Evolutionary conservation across 2,329 filamentous ascomycete genomes (phyloP), one percentile per base, ranked within the genome.

Genomic region (Botrytis hyacinthi): DNA sequence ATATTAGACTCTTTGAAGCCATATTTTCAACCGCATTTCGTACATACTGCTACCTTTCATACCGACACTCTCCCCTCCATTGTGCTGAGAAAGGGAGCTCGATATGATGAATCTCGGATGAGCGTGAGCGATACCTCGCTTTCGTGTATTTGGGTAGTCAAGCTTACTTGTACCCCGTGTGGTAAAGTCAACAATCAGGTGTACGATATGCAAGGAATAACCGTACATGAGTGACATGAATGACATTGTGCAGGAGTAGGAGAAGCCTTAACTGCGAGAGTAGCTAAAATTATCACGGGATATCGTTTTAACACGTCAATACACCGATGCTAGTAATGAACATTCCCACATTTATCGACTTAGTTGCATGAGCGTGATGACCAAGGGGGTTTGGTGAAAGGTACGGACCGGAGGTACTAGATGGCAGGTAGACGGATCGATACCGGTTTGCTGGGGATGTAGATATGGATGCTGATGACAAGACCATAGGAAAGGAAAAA

Each of bases 221-320:
- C 60, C 60, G 60, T 42, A 61, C 32, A 37, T 40, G 22, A 22
- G 18, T 37, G 26, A n/a, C 35, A 40, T 62, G 35, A 62, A 61
- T 61, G 60, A 62, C 14, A 62, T n/a, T 62, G 60, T 62, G 60
- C 60, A 62, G 57, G 57, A 35, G 35, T 29, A 29, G 60, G 57
- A 35, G 22, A 62, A 62, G 60, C 37, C 9, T 40, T 8, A 42
- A 22, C 44, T 66, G 62, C 62, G 42, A 12, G 29, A 51, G 29
- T 16, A 51, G 44, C 63, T 67, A 67, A 67, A 67, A 51, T 51
- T 67, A 67, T 67, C 63, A 51, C n/a, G 63, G 22, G 35, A 61
- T n/a, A n/a, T 61, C 32, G 46, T 18, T 10, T 14, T 66, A 35
- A 48, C 44, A 51, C 63, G 63, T 67, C 29, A 37, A 67, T 48